A percentile compares a stretch with the other conserved stretches of the same genome.
Conservation (phyloP, 2,329 filamentous ascomycete species). For the Fonsecaea multimorphosa region DNA sequence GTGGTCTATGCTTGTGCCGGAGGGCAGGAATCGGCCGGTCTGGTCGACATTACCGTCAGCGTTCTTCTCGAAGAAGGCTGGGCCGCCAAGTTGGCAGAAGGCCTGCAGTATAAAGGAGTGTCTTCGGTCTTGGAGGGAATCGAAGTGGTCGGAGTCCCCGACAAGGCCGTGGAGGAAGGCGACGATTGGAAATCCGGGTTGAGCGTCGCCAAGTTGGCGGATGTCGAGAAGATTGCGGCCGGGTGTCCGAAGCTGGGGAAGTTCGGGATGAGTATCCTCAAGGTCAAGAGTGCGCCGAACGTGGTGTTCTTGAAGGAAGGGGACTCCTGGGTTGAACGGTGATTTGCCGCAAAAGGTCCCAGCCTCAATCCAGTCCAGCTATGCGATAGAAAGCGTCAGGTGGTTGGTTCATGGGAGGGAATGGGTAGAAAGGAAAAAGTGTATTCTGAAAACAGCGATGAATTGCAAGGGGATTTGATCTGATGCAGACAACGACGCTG, state of each 20-base stretch:
- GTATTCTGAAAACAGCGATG: too few relatives aligned
- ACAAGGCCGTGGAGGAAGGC: slow-evolving; percentile 17
- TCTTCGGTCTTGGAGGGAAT: slow-evolving; percentile 30
- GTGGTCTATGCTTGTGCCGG: slow-evolving; percentile 32
- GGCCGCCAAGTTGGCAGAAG: slow-evolving; percentile 27
- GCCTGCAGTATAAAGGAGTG: slow-evolving; percentile 21
- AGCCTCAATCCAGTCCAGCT: too few relatives aligned
- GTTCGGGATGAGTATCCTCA: slow-evolving; percentile 37
- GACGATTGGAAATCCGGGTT: slow-evolving; percentile 32
- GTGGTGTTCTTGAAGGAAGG: slow-evolving; percentile 32
- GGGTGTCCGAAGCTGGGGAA: slow-evolving; percentile 31
- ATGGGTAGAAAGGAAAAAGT: too few relatives aligned
- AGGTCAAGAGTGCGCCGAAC: slow-evolving; percentile 34
- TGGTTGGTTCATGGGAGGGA: too few relatives aligned
- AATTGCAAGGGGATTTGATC: too few relatives aligned
- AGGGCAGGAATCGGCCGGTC: slow-evolving; percentile 12
- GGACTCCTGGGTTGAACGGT: slow-evolving; percentile 23
- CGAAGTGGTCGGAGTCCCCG: slow-evolving; percentile 37
- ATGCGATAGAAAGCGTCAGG: too few relatives aligned
- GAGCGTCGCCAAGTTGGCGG: slow-evolving; percentile 29
- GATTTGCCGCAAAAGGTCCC: background rate
- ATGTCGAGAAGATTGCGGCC: slow-evolving; percentile 31
- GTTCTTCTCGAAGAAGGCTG: slow-evolving; percentile 36
- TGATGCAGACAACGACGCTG: too few relatives aligned
- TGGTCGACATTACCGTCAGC: slow-evolving; percentile 35